A percentile compares a stretch with the other conserved stretches of the same genome.
Conservation (phyloP, 768 basidiomycete species). For the Pleurotus citrinopileatus region DNA sequence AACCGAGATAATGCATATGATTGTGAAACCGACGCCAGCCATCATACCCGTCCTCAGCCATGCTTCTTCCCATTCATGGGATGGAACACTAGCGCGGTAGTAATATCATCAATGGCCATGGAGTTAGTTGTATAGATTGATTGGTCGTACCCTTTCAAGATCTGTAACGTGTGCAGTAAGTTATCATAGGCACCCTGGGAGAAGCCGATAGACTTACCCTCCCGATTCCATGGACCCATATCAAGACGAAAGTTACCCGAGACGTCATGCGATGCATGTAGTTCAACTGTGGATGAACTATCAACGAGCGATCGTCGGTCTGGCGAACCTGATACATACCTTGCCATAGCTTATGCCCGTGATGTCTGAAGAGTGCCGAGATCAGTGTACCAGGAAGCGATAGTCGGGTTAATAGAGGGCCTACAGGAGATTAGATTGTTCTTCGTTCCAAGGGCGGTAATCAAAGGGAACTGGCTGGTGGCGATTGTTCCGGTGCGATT, state of each 20-base stretch:
- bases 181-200: background rate
- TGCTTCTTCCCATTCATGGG: slow-evolving; percentile 7
- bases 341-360: slow-evolving; percentile 7
- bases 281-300: background rate
- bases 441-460: slow-evolving; percentile 44
- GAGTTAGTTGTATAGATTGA: too few species aligned
- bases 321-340: too few species aligned
- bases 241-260: slow-evolving; percentile 2
- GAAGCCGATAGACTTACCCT: background rate
- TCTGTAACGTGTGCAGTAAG: background rate
- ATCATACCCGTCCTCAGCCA: slow-evolving; percentile 31
- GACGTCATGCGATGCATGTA: slow-evolving; percentile 10
- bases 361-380: background rate
- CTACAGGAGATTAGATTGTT: slow-evolving; percentile 38
- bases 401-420: background rate
- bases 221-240: slow-evolving; percentile 6
- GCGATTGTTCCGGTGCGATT: slow-evolving; percentile 28
- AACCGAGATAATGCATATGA: slow-evolving; percentile 32
- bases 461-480: slow-evolving; percentile 34
- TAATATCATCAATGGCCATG: background rate
- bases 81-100: background rate
- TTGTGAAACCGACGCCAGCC: slow-evolving; percentile 26
- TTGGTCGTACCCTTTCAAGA: slow-evolving; percentile 6
- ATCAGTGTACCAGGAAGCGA: background rate
- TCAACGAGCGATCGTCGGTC: too few species aligned